Evolutionary conservation across 2,329 filamentous ascomycete species (phyloP), one percentile per base, ranked within the genome.

Genomic region (Talaromyces sp.): DNA sequence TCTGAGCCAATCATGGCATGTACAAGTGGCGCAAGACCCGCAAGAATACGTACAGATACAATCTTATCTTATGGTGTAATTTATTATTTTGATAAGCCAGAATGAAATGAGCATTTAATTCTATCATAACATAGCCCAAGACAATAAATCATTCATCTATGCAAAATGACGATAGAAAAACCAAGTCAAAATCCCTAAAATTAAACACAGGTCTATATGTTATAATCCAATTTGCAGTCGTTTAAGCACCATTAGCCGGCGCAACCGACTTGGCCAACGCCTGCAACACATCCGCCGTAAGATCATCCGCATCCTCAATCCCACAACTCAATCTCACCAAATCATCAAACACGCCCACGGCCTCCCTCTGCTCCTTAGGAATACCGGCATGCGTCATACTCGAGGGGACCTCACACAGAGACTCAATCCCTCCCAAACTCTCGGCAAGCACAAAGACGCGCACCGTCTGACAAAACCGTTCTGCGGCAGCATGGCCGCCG

Each of bases 381-480:
- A 99, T 99, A 66, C 94, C 95, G 27, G 93, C 91, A 79, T 99
- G 95, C 19, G 95, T 99, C 95, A 99, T 99, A 80, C 89, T 91
- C 72, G 91, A 91, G 25, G 95, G 95, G 2, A 99, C 87, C 81
- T 99, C 95, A 71, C 93, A 89, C 68, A 99, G 84, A 74, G 87
- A 91, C 86, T 99, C 95, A 58, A 99, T 90, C 64, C 94, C 95
- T 67, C 95, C 95, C 27, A 99, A 82, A 66, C 88, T 92, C 84
- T 99, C 95, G 34, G 95, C 95, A 6, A 99, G 85, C 1, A 93
- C 97, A 81, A 97, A 98, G 77, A 99, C 88, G 74, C 88, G 88
- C 51, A 93, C 97, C 67, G 86, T 82, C 79, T 95, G 89, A 85
- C 95, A 98, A 86, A 99, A 99, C 61, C 89, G 86, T 80, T 96